Percentiles rank a stretch among this genome's conserved stretches.
Evolutionary conservation across 2,329 filamentous ascomycete species (phyloP).

Genomic region (Zymoseptoria crescenta): DNA sequence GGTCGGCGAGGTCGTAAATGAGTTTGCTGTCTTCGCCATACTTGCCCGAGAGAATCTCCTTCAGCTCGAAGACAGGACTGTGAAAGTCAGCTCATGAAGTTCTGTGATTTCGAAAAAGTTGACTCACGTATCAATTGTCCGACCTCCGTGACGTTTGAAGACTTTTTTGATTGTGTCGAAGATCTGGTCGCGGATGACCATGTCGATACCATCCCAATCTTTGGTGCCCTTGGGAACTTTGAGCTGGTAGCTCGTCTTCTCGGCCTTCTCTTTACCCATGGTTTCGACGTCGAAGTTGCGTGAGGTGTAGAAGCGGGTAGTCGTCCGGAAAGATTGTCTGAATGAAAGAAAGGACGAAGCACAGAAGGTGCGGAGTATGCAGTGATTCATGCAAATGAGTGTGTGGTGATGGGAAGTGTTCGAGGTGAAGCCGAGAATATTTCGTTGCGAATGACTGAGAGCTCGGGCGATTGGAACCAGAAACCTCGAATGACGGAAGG

Average conservation of each 20-base stretch:
- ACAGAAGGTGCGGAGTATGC: neutral
- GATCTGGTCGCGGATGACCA: slow-evolving; percentile 74
- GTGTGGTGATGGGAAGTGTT: neutral
- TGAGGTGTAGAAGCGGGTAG: neutral
- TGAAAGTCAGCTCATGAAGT: slow-evolving; percentile 7
- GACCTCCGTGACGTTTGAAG: slow-evolving; percentile 76
- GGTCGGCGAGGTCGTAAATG: slow-evolving; percentile 83
- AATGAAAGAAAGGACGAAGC: neutral
- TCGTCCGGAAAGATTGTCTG: neutral
- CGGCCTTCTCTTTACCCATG: slow-evolving; percentile 42
- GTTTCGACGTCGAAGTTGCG: neutral
- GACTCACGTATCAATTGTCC: slow-evolving; percentile 65
- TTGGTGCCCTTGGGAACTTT: slow-evolving; percentile 90
- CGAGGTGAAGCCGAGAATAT: neutral
- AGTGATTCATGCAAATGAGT: slow-evolving; percentile 1
- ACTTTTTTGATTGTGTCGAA: slow-evolving; percentile 67
- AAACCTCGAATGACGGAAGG: neutral
- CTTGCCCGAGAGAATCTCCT: slow-evolving; percentile 79
- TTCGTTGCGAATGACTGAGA: neutral
- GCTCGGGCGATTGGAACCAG: neutral
- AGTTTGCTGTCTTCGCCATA: slow-evolving; percentile 90
- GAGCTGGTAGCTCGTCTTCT: slow-evolving; percentile 48
- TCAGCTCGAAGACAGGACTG: slow-evolving; percentile 70
- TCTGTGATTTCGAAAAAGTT: neutral
- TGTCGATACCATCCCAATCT: slow-evolving; percentile 73